phyloP scores from a whole-genome alignment of 176 grass and related monocot genomes.

The Musa beccarii region DNA sequence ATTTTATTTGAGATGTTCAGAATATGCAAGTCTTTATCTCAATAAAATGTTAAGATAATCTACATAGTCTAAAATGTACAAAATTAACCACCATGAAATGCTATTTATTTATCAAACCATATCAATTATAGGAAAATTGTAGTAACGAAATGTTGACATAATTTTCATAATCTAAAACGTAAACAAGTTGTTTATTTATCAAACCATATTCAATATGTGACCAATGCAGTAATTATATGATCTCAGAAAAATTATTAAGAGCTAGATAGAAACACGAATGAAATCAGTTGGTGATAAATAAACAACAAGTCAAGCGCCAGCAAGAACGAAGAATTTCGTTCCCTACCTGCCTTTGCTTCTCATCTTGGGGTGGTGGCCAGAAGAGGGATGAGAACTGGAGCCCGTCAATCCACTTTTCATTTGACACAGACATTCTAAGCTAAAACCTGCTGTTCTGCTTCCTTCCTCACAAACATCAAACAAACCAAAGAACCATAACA shows the following conservation, averaged over 20 bases:
- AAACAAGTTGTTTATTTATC: not conserved
- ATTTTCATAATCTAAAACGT: not conserved
- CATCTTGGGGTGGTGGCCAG: constrained; percentile 20
- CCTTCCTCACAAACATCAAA: not conserved
- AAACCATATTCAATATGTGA: not conserved
- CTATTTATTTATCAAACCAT: not conserved
- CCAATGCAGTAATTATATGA: not conserved
- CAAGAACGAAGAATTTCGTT: not conserved
- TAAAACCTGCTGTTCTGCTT: not conserved
- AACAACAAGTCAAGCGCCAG: not conserved
- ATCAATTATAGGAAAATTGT: not conserved
- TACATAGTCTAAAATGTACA: not conserved
- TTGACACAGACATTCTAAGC: constrained; percentile 7
- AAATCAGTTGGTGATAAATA: not conserved
- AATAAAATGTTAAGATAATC: not conserved
- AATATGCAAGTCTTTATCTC: not conserved
- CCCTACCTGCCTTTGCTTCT: constrained; percentile 11
- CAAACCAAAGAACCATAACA: not conserved
- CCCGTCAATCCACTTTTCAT: constrained; percentile 19
- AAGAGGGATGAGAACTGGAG: constrained; percentile 16
- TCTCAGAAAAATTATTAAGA: too few relatives aligned
- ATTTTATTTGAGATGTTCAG: not conserved
- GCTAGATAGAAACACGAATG: not conserved
- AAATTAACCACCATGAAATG: not conserved
- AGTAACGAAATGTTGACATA: not conserved